Evolutionary conservation across 2,329 filamentous ascomycete species (phyloP).

Genomic region (Clarireedia homoeocarpa): DNA sequence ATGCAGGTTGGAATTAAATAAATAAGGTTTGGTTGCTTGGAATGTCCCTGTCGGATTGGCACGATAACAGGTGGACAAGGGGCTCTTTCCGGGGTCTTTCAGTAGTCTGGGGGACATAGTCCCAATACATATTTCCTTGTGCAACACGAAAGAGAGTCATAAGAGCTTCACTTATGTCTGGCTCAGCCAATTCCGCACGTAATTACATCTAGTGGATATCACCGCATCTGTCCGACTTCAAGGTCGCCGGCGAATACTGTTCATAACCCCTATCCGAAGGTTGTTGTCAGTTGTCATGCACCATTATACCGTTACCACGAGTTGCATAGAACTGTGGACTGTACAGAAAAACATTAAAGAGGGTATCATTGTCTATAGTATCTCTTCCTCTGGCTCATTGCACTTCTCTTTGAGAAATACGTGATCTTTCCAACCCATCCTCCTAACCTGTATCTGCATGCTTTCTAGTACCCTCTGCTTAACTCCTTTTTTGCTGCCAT

Average conservation of each 20-base stretch:
- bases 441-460: conserved; percentile 62
- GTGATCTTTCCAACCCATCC: conserved; percentile 24
- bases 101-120: not conserved
- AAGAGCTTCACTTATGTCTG: no score
- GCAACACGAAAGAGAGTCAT: not conserved
- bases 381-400: not conserved
- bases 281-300: no score
- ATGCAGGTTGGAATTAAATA: no score
- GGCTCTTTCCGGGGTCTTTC: not conserved
- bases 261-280: no score
- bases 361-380: conserved; percentile 3
- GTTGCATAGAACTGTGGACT: no score
- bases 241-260: no score
- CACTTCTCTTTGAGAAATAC: conserved; percentile 20
- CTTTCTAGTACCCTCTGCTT: conserved; percentile 64
- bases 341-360: no score
- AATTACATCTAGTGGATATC: no score
- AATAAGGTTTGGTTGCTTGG: not conserved
- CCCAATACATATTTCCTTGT: not conserved
- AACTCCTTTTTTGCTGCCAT: conserved; percentile 31
- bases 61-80: conserved; percentile 2
- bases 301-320: no score
- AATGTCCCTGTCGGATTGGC: not conserved
- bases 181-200: no score
- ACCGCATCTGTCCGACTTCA: no score